Evolutionary conservation across 2,329 filamentous ascomycete species (phyloP).

Genomic region (Pseudopyricularia cyperi): DNA sequence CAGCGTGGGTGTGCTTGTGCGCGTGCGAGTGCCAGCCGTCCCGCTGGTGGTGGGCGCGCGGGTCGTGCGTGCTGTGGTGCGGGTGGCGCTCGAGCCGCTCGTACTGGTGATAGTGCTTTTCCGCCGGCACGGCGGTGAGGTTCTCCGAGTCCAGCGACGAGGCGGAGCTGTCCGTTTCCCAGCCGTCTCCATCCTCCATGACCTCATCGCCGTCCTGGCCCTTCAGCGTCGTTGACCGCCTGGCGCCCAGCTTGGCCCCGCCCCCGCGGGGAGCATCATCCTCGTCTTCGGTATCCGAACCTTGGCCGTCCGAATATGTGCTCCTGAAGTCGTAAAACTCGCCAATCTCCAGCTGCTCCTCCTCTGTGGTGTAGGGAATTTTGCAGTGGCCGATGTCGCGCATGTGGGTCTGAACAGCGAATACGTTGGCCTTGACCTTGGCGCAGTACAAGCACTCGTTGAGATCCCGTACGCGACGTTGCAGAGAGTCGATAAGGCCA

Average conservation of each 20-base stretch:
- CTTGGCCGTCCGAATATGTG: slow-evolving; percentile 76
- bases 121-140: slow-evolving; percentile 65
- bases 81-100: slow-evolving; percentile 59
- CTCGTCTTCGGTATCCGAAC: slow-evolving; percentile 37
- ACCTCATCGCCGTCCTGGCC: slow-evolving; percentile 38
- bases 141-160: slow-evolving; percentile 82
- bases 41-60: slow-evolving; percentile 57
- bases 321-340: slow-evolving; percentile 95
- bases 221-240: slow-evolving; percentile 36
- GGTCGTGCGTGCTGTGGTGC: slow-evolving; percentile 62
- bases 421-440: slow-evolving; percentile 64
- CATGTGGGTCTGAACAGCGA: slow-evolving; percentile 91
- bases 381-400: slow-evolving; percentile 93
- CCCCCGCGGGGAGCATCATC: slow-evolving; percentile 31
- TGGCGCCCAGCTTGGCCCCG: slow-evolving; percentile 59
- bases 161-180: slow-evolving; percentile 90
- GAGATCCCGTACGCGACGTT: slow-evolving; percentile 65
- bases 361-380: slow-evolving; percentile 80
- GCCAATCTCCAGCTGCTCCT: slow-evolving; percentile 85
- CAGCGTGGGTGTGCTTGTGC: slow-evolving; percentile 60
- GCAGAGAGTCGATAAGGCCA: slow-evolving; percentile 65
- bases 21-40: slow-evolving; percentile 76
- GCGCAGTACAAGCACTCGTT: slow-evolving; percentile 83
- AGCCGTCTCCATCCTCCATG: slow-evolving; percentile 54
- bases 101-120: slow-evolving; percentile 57